phyloP scores from a whole-genome alignment of 1,284 basidiomycete species.

The Trametes hirsuta region DNA sequence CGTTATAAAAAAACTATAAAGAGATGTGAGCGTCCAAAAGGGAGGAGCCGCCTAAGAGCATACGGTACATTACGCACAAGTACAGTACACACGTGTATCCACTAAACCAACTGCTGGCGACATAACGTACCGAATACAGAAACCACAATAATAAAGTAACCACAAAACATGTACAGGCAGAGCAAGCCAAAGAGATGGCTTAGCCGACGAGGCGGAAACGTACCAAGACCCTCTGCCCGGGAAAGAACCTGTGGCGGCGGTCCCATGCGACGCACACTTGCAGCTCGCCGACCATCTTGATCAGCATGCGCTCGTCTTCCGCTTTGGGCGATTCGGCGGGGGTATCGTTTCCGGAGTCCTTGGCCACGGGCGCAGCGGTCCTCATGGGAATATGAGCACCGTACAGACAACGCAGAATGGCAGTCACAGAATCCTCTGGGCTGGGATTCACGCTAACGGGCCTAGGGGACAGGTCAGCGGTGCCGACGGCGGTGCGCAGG shows the following conservation, averaged over 20 bases:
- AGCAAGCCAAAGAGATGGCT: not conserved
- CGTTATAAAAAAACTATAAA: too few species aligned
- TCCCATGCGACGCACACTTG: slow-evolving; percentile 55
- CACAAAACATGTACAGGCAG: too few species aligned
- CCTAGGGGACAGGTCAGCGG: slow-evolving; percentile 4
- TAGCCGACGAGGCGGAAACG: slow-evolving; percentile 54
- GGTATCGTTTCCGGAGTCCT: not conserved
- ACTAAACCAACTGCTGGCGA: too few species aligned
- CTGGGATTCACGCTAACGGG: slow-evolving; percentile 16
- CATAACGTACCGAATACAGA: too few species aligned
- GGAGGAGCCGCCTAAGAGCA: too few species aligned
- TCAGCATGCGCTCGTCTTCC: not conserved
- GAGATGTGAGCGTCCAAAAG: not conserved
- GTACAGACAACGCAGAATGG: slow-evolving; percentile 11
- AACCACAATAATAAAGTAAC: too few species aligned
- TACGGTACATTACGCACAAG: too few species aligned
- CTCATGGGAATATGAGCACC: slow-evolving; percentile 1
- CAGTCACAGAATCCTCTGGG: slow-evolving; percentile 17
- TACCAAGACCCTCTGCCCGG: slow-evolving; percentile 54
- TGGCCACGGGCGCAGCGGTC: slow-evolving; percentile 28
- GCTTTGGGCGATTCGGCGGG: slow-evolving; percentile 23
- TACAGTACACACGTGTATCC: too few species aligned
- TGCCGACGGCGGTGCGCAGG: not conserved
- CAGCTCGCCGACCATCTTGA: slow-evolving; percentile 49
- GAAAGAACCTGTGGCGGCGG: slow-evolving; percentile 50